A percentile compares a stretch with the other conserved stretches of the same genome.
Evolutionary conservation across 768 basidiomycete species (phyloP).

Genomic region (Boletales sp.): DNA sequence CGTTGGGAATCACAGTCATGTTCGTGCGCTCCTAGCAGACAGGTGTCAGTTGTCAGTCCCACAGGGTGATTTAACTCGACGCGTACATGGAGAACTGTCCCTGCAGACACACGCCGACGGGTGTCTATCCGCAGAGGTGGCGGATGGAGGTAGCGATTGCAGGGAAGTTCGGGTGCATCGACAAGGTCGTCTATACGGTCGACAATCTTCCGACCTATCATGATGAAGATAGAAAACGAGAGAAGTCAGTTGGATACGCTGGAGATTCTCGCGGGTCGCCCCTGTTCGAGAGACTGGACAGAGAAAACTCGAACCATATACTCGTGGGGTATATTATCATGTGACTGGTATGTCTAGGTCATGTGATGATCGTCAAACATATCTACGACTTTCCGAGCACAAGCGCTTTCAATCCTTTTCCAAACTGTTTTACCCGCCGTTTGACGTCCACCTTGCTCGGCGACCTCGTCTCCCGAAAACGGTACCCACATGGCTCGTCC

Average conservation of each 20-base stretch:
- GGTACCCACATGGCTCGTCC: slow-evolving; percentile 29
- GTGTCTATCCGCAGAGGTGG: slow-evolving; percentile 15
- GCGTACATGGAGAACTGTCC: slow-evolving; percentile 12
- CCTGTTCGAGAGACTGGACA: no score
- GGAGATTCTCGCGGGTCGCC: background rate
- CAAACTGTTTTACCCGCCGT: slow-evolving; percentile 26
- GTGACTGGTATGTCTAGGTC: slow-evolving; percentile 2
- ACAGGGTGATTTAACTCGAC: slow-evolving; percentile 1
- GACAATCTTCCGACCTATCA: slow-evolving; percentile 27
- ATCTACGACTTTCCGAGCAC: slow-evolving; percentile 21
- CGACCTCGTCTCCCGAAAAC: slow-evolving; percentile 27
- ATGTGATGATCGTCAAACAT: slow-evolving; percentile 4
- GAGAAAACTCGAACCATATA: no score
- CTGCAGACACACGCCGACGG: slow-evolving; percentile 1
- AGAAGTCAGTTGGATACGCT: slow-evolving; percentile 10
- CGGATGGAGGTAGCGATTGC: slow-evolving; percentile 6
- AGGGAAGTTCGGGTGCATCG: slow-evolving; percentile 6
- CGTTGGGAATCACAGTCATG: slow-evolving; percentile 4
- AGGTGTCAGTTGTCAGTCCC: background rate
- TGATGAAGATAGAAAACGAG: slow-evolving; percentile 21
- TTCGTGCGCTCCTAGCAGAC: slow-evolving; percentile 22
- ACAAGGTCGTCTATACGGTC: slow-evolving; percentile 23
- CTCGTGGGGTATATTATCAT: slow-evolving; percentile 5
- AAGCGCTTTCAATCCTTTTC: slow-evolving; percentile 30
- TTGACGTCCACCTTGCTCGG: slow-evolving; percentile 20